A percentile compares a stretch with the other conserved stretches of the same genome.
phyloP scores from a whole-genome alignment of 2,329 filamentous ascomycete species.

The Acrodontium crateriforme region DNA sequence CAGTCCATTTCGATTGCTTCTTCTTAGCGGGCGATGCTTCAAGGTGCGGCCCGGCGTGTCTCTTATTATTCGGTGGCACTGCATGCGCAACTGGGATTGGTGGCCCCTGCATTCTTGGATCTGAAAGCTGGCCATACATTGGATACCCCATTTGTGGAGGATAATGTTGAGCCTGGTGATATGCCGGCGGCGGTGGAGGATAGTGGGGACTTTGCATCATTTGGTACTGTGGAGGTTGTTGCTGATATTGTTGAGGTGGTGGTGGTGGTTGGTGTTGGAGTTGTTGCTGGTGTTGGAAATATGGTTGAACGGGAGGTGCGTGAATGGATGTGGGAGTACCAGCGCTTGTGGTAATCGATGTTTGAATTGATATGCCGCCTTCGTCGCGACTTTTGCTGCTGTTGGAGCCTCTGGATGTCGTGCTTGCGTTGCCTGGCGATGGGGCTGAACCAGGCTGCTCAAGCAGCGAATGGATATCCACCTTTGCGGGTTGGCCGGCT shows the following conservation, averaged over 20 bases:
- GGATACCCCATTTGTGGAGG: slow-evolving; percentile 16
- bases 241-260: slow-evolving; percentile 6
- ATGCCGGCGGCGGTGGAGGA: slow-evolving; percentile 7
- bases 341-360: slow-evolving; percentile 12
- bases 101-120: too few species aligned
- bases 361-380: slow-evolving; percentile 8
- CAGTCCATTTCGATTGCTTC: slow-evolving; percentile 94
- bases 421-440: slow-evolving; percentile 34
- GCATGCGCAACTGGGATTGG: slow-evolving; percentile 23
- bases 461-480: slow-evolving; percentile 91
- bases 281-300: slow-evolving; percentile 3
- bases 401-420: slow-evolving; percentile 18
- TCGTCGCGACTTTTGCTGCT: slow-evolving; percentile 15
- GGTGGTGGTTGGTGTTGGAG: slow-evolving; percentile 2
- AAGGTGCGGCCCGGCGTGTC: slow-evolving; percentile 31
- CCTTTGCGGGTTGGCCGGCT: slow-evolving; percentile 48
- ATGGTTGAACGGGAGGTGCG: slow-evolving; percentile 7
- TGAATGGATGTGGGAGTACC: slow-evolving; percentile 12
- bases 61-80: slow-evolving; percentile 26
- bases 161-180: slow-evolving; percentile 10
- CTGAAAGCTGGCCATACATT: not conserved
- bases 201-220: slow-evolving; percentile 19
- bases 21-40: slow-evolving; percentile 65
- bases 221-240: slow-evolving; percentile 8
- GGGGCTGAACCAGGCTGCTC: slow-evolving; percentile 64